Percentiles rank a stretch among this genome's conserved stretches.
phyloP scores from a whole-genome alignment of 495 filamentous ascomycete genomes.

The Wilcoxina mikolae region DNA sequence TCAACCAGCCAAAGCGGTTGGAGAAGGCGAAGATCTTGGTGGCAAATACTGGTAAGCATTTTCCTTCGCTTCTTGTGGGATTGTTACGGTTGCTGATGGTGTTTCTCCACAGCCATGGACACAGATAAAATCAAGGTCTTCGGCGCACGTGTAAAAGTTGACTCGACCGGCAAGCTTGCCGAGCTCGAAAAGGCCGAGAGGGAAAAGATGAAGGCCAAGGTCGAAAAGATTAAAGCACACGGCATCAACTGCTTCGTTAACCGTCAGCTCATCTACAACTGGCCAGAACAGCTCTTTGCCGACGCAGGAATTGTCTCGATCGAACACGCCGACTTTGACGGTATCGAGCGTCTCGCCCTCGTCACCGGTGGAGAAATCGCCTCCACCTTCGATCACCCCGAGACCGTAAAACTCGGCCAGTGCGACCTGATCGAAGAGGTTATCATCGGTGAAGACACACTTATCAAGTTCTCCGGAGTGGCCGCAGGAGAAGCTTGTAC shows the following conservation, averaged over 20 bases:
- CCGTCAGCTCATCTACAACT: slow-evolving; percentile 98
- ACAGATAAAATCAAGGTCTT: slow-evolving; percentile 99
- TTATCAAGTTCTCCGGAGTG: slow-evolving; percentile 95
- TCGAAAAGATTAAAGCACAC: slow-evolving; percentile 95
- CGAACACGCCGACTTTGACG: slow-evolving; percentile 97
- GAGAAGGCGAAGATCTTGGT: slow-evolving; percentile 97
- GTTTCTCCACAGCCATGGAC: slow-evolving; percentile 69
- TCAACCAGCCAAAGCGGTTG: slow-evolving; percentile 92
- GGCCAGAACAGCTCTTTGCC: slow-evolving; percentile 96
- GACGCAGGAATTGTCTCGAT: slow-evolving; percentile 97
- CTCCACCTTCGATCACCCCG: slow-evolving; percentile 94
- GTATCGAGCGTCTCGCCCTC: slow-evolving; percentile 83
- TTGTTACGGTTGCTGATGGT: slow-evolving; percentile 6
- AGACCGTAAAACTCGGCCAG: slow-evolving; percentile 85
- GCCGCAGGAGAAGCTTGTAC: slow-evolving; percentile 91
- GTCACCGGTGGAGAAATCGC: slow-evolving; percentile 96
- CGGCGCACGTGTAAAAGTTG: slow-evolving; percentile 86
- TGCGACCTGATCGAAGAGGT: slow-evolving; percentile 96
- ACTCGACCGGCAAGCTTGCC: slow-evolving; percentile 85
- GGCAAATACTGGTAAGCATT: slow-evolving; percentile 54
- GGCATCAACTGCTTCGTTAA: slow-evolving; percentile 99
- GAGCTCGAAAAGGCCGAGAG: slow-evolving; percentile 95
- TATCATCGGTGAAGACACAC: slow-evolving; percentile 90
- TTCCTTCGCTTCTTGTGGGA: background rate
- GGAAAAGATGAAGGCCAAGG: slow-evolving; percentile 98